These are phyloP conservation scores for Gnomoniopsis smithogilvyi DNA, from an alignment of 2,329 filamentous ascomycete species.

Conservation along the genomic window DNA sequence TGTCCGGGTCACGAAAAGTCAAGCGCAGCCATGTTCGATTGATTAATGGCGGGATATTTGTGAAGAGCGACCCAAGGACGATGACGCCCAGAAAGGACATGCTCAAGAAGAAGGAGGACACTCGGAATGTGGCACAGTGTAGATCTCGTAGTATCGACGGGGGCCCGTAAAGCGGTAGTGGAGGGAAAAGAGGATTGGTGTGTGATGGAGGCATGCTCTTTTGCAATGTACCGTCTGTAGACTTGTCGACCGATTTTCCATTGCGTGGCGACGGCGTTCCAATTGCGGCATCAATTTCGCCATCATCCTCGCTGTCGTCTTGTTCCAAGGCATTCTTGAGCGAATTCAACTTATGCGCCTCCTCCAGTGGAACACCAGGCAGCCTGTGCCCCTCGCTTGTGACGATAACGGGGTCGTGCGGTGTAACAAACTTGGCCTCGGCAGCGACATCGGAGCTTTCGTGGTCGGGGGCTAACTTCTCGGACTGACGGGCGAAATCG, in stretches of 20 bases:
- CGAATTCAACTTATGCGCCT: constrained; percentile 68
- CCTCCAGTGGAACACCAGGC: constrained; percentile 65
- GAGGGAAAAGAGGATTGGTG: constrained; percentile 81
- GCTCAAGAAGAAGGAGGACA: constrained; percentile 72
- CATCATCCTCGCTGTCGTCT: constrained; percentile 17
- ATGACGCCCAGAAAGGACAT: constrained; percentile 74
- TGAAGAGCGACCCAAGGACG: constrained; percentile 69
- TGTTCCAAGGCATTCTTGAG: constrained; percentile 49
- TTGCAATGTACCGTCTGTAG: constrained; percentile 43
- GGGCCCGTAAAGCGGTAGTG: constrained; percentile 77
- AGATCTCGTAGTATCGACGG: constrained; percentile 62
- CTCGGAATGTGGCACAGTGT: constrained; percentile 63
- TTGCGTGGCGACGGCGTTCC: constrained; percentile 24
- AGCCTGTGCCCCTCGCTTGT: constrained; percentile 65
- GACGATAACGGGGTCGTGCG: constrained; percentile 68
- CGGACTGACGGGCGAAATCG: constrained; percentile 60
- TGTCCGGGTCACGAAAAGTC: constrained; percentile 58
- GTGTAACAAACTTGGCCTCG: constrained; percentile 63
- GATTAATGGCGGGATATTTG: constrained; percentile 55
- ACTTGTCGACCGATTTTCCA: constrained; percentile 36
- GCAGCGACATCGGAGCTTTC: constrained; percentile 47
- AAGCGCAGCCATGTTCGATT: constrained; percentile 49
- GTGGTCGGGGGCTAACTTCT: constrained; percentile 41
- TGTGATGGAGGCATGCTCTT: constrained; percentile 58
- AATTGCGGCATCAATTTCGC: constrained; percentile 25